A percentile compares a stretch with the other conserved stretches of the same genome.
Evolutionary conservation across 495 filamentous ascomycete species (phyloP).

Genomic region (Thozetella sp.): DNA sequence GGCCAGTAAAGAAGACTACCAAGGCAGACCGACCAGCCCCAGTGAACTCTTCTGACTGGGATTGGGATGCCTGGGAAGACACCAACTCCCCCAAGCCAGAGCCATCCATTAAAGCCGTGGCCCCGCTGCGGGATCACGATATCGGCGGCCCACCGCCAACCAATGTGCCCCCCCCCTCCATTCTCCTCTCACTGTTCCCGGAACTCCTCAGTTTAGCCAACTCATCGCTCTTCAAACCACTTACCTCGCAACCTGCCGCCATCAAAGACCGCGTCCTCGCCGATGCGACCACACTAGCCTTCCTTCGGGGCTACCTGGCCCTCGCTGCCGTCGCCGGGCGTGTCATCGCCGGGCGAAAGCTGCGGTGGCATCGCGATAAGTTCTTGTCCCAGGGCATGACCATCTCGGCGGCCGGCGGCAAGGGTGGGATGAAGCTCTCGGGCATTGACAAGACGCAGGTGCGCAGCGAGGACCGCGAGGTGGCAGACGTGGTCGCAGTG

Average conservation of each 20-base stretch:
- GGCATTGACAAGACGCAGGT: conserved; percentile 78
- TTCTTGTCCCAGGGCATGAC: conserved; percentile 86
- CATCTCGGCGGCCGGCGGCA: conserved; percentile 70
- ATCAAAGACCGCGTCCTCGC: conserved; percentile 58
- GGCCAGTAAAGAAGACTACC: background rate
- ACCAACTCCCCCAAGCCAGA: conserved; percentile 12
- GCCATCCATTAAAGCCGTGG: conserved; percentile 1
- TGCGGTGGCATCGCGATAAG: conserved; percentile 88
- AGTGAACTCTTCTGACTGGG: conserved; percentile 26
- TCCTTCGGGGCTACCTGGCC: conserved; percentile 53
- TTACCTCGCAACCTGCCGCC: conserved; percentile 51
- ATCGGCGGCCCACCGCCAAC: conserved; percentile 61
- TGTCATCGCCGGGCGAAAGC: conserved; percentile 81
- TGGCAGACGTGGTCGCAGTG: conserved; percentile 68
- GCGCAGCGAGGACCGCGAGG: conserved; percentile 85
- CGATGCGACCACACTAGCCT: conserved; percentile 53
- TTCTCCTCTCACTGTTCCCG: conserved; percentile 77
- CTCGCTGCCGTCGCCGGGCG: conserved; percentile 70
- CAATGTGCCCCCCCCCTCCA: conserved; percentile 86
- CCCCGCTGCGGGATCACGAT: background rate
- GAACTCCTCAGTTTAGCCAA: conserved; percentile 60
- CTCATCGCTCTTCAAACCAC: conserved; percentile 53
- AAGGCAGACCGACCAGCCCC: conserved; percentile 3
- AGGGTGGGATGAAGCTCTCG: conserved; percentile 85
- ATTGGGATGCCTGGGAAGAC: conserved; percentile 39